Conservation (phyloP, 805 yeast species). For the Candida schatavii region DNA sequence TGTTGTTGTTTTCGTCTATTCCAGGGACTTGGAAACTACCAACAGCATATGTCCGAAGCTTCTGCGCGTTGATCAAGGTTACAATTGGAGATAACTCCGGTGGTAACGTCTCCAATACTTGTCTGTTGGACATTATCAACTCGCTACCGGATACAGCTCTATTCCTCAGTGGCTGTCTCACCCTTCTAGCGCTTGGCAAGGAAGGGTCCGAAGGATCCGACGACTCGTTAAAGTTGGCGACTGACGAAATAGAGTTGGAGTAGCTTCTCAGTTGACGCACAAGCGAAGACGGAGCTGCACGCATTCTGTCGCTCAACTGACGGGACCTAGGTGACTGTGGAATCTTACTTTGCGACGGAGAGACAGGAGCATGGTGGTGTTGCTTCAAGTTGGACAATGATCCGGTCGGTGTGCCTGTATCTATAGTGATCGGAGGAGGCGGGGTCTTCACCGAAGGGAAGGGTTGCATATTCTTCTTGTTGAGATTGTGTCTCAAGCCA, state of each 20-base stretch:
- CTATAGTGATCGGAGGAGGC: constrained; percentile 1
- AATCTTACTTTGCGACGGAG: not conserved
- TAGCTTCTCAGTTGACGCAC: constrained; percentile 32
- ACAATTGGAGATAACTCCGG: constrained; percentile 71
- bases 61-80: constrained; percentile 68
- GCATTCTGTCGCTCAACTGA: constrained; percentile 25
- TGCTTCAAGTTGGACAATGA: not conserved
- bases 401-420: not conserved
- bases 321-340: not conserved
- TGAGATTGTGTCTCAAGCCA: no score
- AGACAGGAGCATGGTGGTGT: no score
- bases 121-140: constrained; percentile 15
- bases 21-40: constrained; percentile 44
- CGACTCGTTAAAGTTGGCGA: constrained; percentile 3
- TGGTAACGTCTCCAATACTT: constrained; percentile 37
- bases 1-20: constrained; percentile 16
- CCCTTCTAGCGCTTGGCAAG: not conserved
- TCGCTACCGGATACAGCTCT: constrained; percentile 7
- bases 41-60: constrained; percentile 58
- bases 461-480: not conserved
- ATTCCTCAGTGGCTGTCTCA: not conserved
- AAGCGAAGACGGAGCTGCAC: constrained; percentile 31
- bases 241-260: constrained; percentile 12
- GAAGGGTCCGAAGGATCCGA: constrained; percentile 11
- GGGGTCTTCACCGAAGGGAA: not conserved